phyloP scores from a whole-genome alignment of 768 basidiomycete species.

The Lentinus tigrinus region DNA sequence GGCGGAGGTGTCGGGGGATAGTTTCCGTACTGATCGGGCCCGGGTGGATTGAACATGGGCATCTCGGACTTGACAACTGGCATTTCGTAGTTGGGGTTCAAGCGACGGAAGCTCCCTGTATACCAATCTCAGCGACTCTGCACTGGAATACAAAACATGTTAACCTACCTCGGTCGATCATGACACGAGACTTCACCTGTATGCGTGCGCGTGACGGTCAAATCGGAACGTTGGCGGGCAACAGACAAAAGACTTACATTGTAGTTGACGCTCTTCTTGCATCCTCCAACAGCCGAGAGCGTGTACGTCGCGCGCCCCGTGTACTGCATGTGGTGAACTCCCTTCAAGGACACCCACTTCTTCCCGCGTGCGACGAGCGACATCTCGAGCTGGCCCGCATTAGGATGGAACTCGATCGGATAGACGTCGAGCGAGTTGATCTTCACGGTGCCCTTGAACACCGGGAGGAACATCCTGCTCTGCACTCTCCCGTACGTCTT shows the following conservation, averaged over 20 bases:
- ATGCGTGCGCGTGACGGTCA: too few species aligned
- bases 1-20: neutral
- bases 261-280: constrained; percentile 40
- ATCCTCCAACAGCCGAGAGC: neutral
- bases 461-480: constrained; percentile 33
- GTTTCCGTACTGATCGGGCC: neutral
- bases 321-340: constrained; percentile 36
- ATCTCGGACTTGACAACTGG: neutral
- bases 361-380: constrained; percentile 46
- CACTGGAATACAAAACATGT: neutral
- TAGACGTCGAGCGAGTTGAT: constrained; percentile 51
- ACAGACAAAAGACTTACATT: constrained; percentile 35
- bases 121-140: neutral
- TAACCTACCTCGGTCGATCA: constrained; percentile 51
- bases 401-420: constrained; percentile 50
- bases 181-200: constrained; percentile 56
- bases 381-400: constrained; percentile 38
- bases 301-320: constrained; percentile 45
- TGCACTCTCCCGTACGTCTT: constrained; percentile 37
- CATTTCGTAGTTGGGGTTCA: constrained; percentile 33
- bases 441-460: constrained; percentile 47
- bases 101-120: constrained; percentile 47
- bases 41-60: constrained; percentile 12
- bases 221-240: neutral
- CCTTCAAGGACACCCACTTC: constrained; percentile 53